Evolutionary conservation across 306 rosid species (phyloP).

Genomic region (Sesbania bispinosa): DNA sequence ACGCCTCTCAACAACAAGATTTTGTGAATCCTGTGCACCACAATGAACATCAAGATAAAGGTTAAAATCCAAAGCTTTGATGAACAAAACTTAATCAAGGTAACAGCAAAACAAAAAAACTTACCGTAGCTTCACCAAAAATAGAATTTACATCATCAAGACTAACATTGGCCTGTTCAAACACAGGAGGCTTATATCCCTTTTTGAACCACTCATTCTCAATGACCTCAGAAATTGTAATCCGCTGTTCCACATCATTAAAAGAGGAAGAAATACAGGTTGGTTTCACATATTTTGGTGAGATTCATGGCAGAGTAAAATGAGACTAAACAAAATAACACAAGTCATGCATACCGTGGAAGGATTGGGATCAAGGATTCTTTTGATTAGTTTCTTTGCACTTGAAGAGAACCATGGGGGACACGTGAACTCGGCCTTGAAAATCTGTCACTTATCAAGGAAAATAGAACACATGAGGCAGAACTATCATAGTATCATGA

Average conservation of each 20-base stretch:
- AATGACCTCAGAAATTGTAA: constrained; percentile 72
- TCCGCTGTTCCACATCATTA: constrained; percentile 60
- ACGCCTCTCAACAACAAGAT: constrained; percentile 75
- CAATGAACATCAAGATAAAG: constrained; percentile 17
- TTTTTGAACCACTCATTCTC: constrained; percentile 97
- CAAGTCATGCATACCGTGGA: constrained; percentile 51
- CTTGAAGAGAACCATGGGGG: constrained; percentile 97
- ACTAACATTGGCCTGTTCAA: constrained; percentile 68
- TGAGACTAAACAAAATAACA: background rate
- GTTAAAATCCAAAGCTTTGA: constrained; percentile 14
- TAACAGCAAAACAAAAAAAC: constrained; percentile 12
- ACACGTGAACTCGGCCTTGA: constrained; percentile 75
- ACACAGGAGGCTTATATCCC: constrained; percentile 79
- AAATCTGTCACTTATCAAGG: constrained; percentile 50
- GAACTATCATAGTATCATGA: constrained; percentile 11
- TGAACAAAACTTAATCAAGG: constrained; percentile 13
- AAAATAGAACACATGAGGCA: background rate
- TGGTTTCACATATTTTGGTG: background rate
- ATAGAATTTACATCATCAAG: constrained; percentile 74
- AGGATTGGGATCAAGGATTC: constrained; percentile 92
- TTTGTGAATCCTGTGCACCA: constrained; percentile 49
- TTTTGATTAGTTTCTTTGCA: constrained; percentile 78
- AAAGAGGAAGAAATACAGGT: constrained; percentile 18
- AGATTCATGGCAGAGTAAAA: background rate
- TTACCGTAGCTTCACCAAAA: constrained; percentile 63